Evolutionary conservation across 805 yeast species (phyloP).

Genomic region (Yarrowia alimentaria): DNA sequence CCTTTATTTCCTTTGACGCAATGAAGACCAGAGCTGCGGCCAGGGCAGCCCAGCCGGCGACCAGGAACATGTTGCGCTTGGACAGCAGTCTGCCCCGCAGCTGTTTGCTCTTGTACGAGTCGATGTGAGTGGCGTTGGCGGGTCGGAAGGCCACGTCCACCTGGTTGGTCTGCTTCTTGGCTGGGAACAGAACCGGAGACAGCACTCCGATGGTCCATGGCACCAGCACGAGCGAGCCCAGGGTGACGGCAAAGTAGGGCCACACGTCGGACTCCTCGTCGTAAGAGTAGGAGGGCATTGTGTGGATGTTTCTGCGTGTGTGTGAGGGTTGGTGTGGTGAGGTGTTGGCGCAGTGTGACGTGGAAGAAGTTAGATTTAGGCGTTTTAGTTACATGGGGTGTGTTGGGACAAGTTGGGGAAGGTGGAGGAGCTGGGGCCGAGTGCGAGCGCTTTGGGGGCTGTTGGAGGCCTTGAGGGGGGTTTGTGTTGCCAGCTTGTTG

Average conservation of each 20-base stretch:
- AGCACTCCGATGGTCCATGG: slow-evolving; percentile 51
- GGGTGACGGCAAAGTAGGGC: slow-evolving; percentile 84
- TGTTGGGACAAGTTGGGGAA: too few relatives aligned
- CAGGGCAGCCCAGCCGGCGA: slow-evolving; percentile 63
- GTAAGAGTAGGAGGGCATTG: slow-evolving; percentile 55
- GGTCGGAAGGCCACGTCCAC: slow-evolving; percentile 19
- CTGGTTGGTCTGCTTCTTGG: slow-evolving; percentile 4
- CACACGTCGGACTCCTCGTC: slow-evolving; percentile 90
- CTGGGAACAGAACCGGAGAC: slow-evolving; percentile 13
- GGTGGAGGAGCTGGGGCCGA: too few relatives aligned
- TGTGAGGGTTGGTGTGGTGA: background rate
- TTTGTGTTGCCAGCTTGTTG: too few relatives aligned
- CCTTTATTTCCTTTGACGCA: slow-evolving; percentile 37
- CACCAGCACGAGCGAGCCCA: slow-evolving; percentile 61
- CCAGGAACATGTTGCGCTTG: slow-evolving; percentile 42
- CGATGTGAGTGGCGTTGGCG: slow-evolving; percentile 30
- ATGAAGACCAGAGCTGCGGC: slow-evolving; percentile 44
- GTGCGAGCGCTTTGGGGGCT: slow-evolving; percentile 29
- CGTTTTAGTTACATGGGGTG: too few relatives aligned
- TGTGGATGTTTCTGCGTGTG: background rate
- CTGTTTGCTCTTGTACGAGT: slow-evolving; percentile 35
- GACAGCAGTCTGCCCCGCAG: slow-evolving; percentile 34
- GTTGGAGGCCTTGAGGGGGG: slow-evolving; percentile 1
- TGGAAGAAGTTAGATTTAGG: background rate
- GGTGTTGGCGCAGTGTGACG: background rate